A percentile compares a stretch with the other conserved stretches of the same genome.
These are phyloP conservation scores for Knoxia roxburghii DNA, from an alignment of 257 asterid genomes.

Conservation along the genomic window DNA sequence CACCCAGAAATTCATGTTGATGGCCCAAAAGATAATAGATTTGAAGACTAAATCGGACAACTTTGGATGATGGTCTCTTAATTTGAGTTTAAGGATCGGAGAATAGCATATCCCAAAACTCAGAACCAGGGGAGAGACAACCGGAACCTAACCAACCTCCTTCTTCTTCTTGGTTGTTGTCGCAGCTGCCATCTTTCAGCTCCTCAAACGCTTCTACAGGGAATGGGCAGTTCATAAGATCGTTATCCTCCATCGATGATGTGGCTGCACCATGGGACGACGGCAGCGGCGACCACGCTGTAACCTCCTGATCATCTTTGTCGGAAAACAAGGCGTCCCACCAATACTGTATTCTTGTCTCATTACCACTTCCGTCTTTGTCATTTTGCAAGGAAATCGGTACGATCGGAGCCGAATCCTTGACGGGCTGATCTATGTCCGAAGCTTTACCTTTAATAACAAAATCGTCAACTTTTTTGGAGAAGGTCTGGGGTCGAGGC, in stretches of 20 bases:
- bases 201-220: neutral
- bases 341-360: conserved; percentile 10
- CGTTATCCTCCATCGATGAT: neutral
- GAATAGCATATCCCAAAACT: neutral
- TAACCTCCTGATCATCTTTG: conserved; percentile 4
- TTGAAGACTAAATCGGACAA: too few species aligned
- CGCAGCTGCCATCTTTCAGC: neutral
- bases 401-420: neutral
- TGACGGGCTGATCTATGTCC: neutral
- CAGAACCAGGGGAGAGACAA: conserved; percentile 2
- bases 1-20: too few species aligned
- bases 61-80: too few species aligned
- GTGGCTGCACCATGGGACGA: neutral
- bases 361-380: neutral
- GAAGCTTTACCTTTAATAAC: neutral
- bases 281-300: too few species aligned
- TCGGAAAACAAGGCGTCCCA: conserved; percentile 14
- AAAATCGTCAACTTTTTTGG: neutral
- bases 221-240: neutral
- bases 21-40: too few species aligned
- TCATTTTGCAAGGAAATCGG: neutral
- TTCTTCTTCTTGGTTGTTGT: neutral
- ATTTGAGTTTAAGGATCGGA: conserved; percentile 5
- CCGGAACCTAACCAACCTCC: neutral
- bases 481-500: conserved; percentile 16